These are phyloP conservation scores for Trichoderma asperellum DNA, from an alignment of 2,329 filamentous ascomycete genomes.

Conservation along the genomic window DNA sequence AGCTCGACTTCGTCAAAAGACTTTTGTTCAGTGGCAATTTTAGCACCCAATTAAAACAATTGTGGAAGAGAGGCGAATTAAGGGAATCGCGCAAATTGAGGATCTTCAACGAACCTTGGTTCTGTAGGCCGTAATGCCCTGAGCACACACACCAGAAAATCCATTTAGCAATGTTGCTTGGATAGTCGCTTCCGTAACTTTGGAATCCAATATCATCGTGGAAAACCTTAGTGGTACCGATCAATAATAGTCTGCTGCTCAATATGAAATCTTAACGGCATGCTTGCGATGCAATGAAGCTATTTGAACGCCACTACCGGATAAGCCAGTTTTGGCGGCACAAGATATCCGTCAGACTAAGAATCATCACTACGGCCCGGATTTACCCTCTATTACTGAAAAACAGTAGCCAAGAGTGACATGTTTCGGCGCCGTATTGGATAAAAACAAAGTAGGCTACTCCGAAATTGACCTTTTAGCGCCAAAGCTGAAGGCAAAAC, in stretches of 20 bases:
- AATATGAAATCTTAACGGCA: neutral
- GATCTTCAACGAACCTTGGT: slow-evolving; percentile 3
- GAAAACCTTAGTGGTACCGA: neutral
- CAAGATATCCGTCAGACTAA: slow-evolving; percentile 22
- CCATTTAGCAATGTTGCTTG: slow-evolving; percentile 24
- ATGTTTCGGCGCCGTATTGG: neutral
- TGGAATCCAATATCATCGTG: slow-evolving; percentile 23
- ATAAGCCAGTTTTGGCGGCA: slow-evolving; percentile 14
- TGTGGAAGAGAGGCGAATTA: neutral
- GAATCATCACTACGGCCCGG: slow-evolving; percentile 8
- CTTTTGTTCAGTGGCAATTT: neutral
- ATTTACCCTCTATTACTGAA: slow-evolving; percentile 1
- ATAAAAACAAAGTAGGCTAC: neutral
- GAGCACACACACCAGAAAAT: slow-evolving; percentile 19
- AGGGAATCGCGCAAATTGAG: neutral
- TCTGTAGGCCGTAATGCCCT: slow-evolving; percentile 22
- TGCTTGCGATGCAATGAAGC: slow-evolving; percentile 12
- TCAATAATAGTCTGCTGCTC: slow-evolving; percentile 2
- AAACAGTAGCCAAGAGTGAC: neutral
- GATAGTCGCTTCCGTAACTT: slow-evolving; percentile 21
- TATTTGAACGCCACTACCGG: slow-evolving; percentile 27
- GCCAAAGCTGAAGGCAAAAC: slow-evolving; percentile 9
- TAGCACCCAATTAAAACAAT: neutral
- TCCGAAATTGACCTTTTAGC: slow-evolving; percentile 16
- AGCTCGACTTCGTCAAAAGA: slow-evolving; percentile 19